Percentiles rank a stretch among this genome's conserved stretches.
Conservation (phyloP, 805 yeast genomes). For the Ogataea allantospora region DNA sequence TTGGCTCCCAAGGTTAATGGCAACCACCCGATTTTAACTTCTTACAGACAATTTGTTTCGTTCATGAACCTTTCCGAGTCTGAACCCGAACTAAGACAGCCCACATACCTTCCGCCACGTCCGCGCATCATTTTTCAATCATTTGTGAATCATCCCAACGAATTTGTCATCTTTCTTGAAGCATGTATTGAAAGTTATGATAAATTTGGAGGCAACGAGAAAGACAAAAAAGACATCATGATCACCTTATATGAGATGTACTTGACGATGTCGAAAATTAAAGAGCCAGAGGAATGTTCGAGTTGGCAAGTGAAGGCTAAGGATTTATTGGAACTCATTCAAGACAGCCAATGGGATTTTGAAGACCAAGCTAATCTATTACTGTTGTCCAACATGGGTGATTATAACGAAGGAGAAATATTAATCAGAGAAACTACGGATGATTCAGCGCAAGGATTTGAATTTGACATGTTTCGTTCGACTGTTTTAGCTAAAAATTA, state of each 20-base stretch:
- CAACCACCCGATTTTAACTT: conserved; percentile 47
- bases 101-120: conserved; percentile 87
- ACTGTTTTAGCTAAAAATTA: conserved; percentile 59
- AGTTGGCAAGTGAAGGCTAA: conserved; percentile 69
- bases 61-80: conserved; percentile 28
- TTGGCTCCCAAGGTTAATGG: conserved; percentile 10
- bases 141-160: conserved; percentile 80
- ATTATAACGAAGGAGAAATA: conserved; percentile 49
- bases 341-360: conserved; percentile 35
- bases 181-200: conserved; percentile 84
- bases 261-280: conserved; percentile 50
- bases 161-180: conserved; percentile 88
- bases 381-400: conserved; percentile 56
- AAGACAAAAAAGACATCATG: conserved; percentile 70
- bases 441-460: conserved; percentile 36
- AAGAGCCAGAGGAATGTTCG: conserved; percentile 30
- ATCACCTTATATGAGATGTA: conserved; percentile 84
- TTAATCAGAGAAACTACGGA: conserved; percentile 34
- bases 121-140: conserved; percentile 86
- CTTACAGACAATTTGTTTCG: conserved; percentile 43
- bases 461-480: conserved; percentile 65
- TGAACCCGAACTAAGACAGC: conserved; percentile 31
- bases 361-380: conserved; percentile 57
- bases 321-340: conserved; percentile 41
- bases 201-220: conserved; percentile 64